A percentile compares a stretch with the other conserved stretches of the same genome.
These are phyloP conservation scores for Skeletonema grethae DNA, from an alignment of 108 stramenopile genomes.

Conservation along the genomic window DNA sequence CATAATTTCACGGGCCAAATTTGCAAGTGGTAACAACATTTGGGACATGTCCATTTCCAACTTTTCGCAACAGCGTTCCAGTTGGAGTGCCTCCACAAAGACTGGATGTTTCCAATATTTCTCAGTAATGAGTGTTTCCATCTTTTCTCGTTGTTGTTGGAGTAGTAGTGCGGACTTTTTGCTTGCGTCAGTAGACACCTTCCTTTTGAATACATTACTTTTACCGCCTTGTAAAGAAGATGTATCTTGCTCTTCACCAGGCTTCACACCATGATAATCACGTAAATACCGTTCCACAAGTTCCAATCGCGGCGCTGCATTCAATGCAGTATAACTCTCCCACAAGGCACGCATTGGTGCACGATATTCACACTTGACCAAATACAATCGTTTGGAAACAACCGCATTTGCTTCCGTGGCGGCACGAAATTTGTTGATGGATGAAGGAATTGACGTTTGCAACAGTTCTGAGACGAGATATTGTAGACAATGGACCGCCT, in stretches of 20 bases:
- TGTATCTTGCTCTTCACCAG: conserved; percentile 10
- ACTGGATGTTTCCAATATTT: conserved; percentile 65
- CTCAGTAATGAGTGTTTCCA: conserved; percentile 45
- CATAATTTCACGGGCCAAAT: conserved; percentile 67
- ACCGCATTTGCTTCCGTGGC: conserved; percentile 78
- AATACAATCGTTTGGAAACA: conserved; percentile 81
- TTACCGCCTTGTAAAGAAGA: conserved; percentile 7
- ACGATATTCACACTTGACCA: conserved; percentile 90
- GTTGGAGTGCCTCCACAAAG: conserved; percentile 69
- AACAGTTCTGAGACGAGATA: conserved; percentile 41
- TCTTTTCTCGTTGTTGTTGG: conserved; percentile 26
- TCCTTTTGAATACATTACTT: conserved; percentile 17
- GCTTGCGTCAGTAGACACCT: conserved; percentile 11
- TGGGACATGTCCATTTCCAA: conserved; percentile 77
- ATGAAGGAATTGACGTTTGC: conserved; percentile 49
- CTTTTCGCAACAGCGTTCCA: conserved; percentile 71
- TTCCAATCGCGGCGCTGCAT: conserved; percentile 74
- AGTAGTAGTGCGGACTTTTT: conserved; percentile 8
- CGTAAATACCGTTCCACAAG: conserved; percentile 65
- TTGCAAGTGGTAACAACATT: conserved; percentile 71
- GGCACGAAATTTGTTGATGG: conserved; percentile 73
- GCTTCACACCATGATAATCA: conserved; percentile 23
- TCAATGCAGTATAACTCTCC: conserved; percentile 77
- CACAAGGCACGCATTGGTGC: conserved; percentile 84
- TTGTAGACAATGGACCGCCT: conserved; percentile 39